Conservation (phyloP, 345 rosid genomes). For the Raphanus sativus region DNA sequence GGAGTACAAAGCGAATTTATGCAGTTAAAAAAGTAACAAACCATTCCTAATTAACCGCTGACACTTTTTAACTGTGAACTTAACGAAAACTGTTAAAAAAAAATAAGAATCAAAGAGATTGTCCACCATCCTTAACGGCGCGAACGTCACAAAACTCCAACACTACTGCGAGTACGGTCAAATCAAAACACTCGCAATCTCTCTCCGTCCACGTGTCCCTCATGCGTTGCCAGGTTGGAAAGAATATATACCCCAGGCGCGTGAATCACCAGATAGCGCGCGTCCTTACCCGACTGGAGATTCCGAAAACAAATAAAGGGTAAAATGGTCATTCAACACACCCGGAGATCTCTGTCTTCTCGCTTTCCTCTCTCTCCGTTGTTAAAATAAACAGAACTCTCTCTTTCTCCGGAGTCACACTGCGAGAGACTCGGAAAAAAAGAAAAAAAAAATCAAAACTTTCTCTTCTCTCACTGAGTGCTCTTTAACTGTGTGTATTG, state of each 20-base stretch:
- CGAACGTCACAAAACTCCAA: constrained; percentile 12
- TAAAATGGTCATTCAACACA: not conserved
- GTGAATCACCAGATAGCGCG: constrained; percentile 16
- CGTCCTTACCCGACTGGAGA: not conserved
- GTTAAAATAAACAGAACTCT: constrained; percentile 12
- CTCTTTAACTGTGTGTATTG: not conserved
- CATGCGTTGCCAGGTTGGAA: constrained; percentile 39
- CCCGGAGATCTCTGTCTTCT: constrained; percentile 37
- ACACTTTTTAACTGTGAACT: constrained; percentile 7
- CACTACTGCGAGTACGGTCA: constrained; percentile 7
- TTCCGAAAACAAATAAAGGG: constrained; percentile 12
- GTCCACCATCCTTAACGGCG: constrained; percentile 39
- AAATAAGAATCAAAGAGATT: not conserved
- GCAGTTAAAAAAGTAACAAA: constrained; percentile 20
- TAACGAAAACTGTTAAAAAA: constrained; percentile 26
- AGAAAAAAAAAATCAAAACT: not conserved
- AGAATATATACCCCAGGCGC: constrained; percentile 8
- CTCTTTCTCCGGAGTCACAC: constrained; percentile 21
- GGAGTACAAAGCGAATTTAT: not conserved
- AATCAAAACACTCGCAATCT: constrained; percentile 5
- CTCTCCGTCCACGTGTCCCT: constrained; percentile 25
- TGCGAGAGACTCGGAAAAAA: not conserved
- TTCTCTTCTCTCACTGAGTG: not conserved
- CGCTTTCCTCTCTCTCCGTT: constrained; percentile 17
- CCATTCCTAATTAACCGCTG: constrained; percentile 28